Base-by-base conservation (phyloP, 2,329 filamentous ascomycete genomes). In the Parastagonospora avenae region DNA sequence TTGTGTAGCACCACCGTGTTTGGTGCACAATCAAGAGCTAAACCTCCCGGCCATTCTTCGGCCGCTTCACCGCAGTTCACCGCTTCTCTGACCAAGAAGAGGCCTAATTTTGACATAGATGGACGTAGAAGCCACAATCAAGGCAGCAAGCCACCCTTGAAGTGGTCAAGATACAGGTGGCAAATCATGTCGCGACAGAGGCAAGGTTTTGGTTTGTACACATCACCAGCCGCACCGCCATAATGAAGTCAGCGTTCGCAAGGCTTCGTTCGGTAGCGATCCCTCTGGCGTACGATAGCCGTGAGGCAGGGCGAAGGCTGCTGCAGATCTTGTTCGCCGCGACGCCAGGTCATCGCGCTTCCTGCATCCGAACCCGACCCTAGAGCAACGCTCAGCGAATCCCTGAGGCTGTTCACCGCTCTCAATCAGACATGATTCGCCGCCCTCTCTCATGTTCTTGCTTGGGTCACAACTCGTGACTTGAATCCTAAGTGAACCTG, bases 301-400 rank as follows among this genome's bases (percentile, higher is more conserved):
- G 68, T 60, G 64, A 59, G 65, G 61, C 63, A 68, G 64, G 63
- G 65, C 63, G 63, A 64, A 66, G 63, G 62, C 66, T 67, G 64
- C 54, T 71, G 71, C 67, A 71, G 70, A 74, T 73, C 71, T 73
- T 70, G 65, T 71, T 70, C 68, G 66, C 67, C 57, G 66, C 66
- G 58, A 56, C 60, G 67, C 71, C 71, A 74, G 60, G 67, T 74
- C 69, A 71, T 71, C 66, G 62, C 66, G 67, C 71, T 69, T 67
- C 62, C 66, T 64, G 54, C 54, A 65, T 56, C 63, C 57, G 60
- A 65, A 62, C 62, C 56, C 51, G 55, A 60, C 52, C 63, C 61
- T 65, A 57, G 64, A 57, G 50, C 52, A 51, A 59, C 52, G 52
- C 64, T 60, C 59, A 55, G 54, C 56, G 57, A 60, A 73, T 74